Base-by-base conservation (phyloP, 371 early-diverging fungal species). In the Saksenaea vasiformis region DNA sequence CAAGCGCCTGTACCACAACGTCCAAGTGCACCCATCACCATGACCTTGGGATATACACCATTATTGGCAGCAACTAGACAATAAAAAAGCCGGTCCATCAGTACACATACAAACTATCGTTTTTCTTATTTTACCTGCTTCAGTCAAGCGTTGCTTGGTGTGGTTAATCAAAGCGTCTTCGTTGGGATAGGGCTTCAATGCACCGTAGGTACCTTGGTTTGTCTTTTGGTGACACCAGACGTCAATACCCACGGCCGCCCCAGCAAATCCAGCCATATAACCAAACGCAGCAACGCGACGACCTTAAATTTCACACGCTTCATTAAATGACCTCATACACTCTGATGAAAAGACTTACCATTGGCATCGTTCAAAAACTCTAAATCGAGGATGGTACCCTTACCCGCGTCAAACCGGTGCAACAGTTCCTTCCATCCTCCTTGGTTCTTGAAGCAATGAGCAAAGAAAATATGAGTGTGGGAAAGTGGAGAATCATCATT, bases 21-120 rank as follows among this genome's bases (percentile, higher is more conserved):
- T 56, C 98, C 98, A 47, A 95, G 76, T 36, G 98, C 98, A 41
- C 98, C 98, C 91, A 97, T 95, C 4, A 98, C 96, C 93, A 98
- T 93, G 17, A 98, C 87, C 65, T 82, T 83, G 54, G 98, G 98
- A 39, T 65, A 65, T 54, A 84, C 70, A 54, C 91, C 90, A 58
- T 82, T 78, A 69, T 87, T 84, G 56, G 62, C 77, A 26, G 73
- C 73, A 53, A 68, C 81, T 80, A 69, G 34, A 60, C 31, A 65
- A 38, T 41, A 44, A 60, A 24, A 19, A 54, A n/a, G n/a, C n/a
- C n/a, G n/a, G n/a, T 31, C 4, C 31, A 31, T 31, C 31, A 56
- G 14, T 53, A 51, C 10, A 2, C 5, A 55, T 4, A 36, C 14
- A 9, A 17, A 34, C 9, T 55, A n/a, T 28, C 56, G 38, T 11